Base-by-base conservation (phyloP, 1,284 basidiomycete genomes). In the Cutaneotrichosporon dermatis region DNA sequence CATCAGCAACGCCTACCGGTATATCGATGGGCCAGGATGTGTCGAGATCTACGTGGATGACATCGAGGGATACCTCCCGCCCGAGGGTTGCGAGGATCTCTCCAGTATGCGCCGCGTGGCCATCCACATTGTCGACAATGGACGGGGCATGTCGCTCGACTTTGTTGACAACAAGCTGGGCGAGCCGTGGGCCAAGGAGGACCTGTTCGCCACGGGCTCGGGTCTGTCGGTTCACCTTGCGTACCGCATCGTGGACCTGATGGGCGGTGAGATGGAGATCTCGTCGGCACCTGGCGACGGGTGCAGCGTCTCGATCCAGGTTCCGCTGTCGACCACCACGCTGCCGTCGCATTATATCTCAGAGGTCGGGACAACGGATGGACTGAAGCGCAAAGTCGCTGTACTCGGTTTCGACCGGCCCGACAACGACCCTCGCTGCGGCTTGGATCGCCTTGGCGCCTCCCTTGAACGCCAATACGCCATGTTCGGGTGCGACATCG, bases 231-330 rank as follows among this genome's bases (percentile, higher is more conserved):
- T 76, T 3, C 74, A 76, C 42, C 66, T 78, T 13, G 74, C 76
- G 2, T 74, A 72, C 51, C 66, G 75, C 11, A 74, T 78, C 54
- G 63, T 78, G 48, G 74, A 76, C 37, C 66, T 75, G 13, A 68
- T 78, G 56, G 74, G 73, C 25, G 76, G 76, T 9, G 63, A 72
- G 13, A 73, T 78, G 66, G 72, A 75, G 36, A 74, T 78, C 43
- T 65, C 66, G 7, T 76, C 75, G 1, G 69, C 70, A 1, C 66
- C 68, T 0, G 73, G 73, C 6, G 59, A 63, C 45, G 76, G 75
- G 4, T 70, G 69, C 39, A 64, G 66, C 11, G 74, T 78, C 15
- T 59, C 69, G 13, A 64, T 78, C 43, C 73, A 76, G 55, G 72
- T 76, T 1, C 72, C 75, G 1, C 45, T 77, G 6, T 59, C 64